Percentiles rank a stretch among this genome's conserved stretches.
Evolutionary conservation across 352 stramenopile species (phyloP).

Genomic region (Globisporangium rhizosaccharum): DNA sequence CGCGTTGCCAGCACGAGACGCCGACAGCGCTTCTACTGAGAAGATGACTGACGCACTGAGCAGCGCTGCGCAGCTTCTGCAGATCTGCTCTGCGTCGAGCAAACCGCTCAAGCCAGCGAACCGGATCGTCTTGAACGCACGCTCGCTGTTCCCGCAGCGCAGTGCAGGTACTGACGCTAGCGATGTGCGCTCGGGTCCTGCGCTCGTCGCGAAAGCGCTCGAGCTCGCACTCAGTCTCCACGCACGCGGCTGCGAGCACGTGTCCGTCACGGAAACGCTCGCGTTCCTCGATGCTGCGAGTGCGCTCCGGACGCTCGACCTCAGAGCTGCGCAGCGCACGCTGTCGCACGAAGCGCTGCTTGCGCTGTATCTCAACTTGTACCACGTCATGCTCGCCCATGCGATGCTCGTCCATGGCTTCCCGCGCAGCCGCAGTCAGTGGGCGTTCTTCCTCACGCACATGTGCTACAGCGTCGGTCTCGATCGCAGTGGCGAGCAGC

Average conservation of each 20-base stretch:
- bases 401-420: conserved; percentile 70
- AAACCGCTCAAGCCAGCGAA: conserved; percentile 39
- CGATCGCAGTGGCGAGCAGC: conserved; percentile 15
- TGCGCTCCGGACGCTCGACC: conserved; percentile 44
- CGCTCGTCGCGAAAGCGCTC: conserved; percentile 21
- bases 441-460: conserved; percentile 44
- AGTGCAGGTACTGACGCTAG: conserved; percentile 1
- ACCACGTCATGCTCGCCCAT: conserved; percentile 68
- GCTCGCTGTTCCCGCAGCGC: conserved; percentile 41
- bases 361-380: conserved; percentile 78
- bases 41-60: background rate
- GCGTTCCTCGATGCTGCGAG: conserved; percentile 71
- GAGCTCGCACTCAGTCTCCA: conserved; percentile 25
- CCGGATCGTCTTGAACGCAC: conserved; percentile 57
- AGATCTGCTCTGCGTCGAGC: conserved; percentile 23
- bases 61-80: conserved; percentile 2
- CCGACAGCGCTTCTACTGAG: background rate
- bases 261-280: conserved; percentile 41
- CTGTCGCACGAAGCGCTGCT: conserved; percentile 60
- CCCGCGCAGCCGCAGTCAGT: conserved; percentile 49
- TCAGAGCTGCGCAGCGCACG: conserved; percentile 31
- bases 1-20: conserved; percentile 7
- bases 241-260: conserved; percentile 24
- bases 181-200: conserved; percentile 17
- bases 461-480: conserved; percentile 61